phyloP scores from a whole-genome alignment of 1,139 yeast species.

The Fermentozyma sake region DNA sequence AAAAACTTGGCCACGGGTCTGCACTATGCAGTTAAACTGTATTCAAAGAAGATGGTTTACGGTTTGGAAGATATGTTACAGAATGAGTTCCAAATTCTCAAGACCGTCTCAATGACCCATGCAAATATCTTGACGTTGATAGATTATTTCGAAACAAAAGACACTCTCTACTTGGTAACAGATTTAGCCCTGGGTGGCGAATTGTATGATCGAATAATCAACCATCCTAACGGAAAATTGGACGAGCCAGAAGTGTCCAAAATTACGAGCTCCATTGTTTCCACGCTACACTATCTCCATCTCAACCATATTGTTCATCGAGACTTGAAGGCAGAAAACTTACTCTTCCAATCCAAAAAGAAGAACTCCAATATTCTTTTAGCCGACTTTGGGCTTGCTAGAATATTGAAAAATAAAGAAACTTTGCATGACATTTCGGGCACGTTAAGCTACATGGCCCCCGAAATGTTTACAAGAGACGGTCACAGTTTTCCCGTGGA shows the following conservation, averaged over 20 bases:
- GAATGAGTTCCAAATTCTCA: conserved; percentile 52
- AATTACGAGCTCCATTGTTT: conserved; percentile 23
- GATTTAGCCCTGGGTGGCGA: conserved; percentile 72
- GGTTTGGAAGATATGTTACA: conserved; percentile 39
- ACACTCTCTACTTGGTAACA: conserved; percentile 57
- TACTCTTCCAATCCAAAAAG: conserved; percentile 23
- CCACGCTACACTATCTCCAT: conserved; percentile 30
- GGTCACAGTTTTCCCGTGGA: conserved; percentile 64
- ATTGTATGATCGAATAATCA: conserved; percentile 55
- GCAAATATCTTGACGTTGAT: conserved; percentile 51
- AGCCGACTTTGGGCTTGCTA: conserved; percentile 72
- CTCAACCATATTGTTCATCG: conserved; percentile 34
- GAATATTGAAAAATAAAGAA: conserved; percentile 24
- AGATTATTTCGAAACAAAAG: conserved; percentile 67
- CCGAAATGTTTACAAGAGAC: conserved; percentile 51
- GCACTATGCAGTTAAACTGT: conserved; percentile 39
- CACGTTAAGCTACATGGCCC: conserved; percentile 74
- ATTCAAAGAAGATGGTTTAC: conserved; percentile 28
- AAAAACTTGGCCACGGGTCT: conserved; percentile 26
- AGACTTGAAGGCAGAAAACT: conserved; percentile 40
- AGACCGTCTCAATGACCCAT: conserved; percentile 45
- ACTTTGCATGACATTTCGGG: conserved; percentile 42
- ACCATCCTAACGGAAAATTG: conserved; percentile 38
- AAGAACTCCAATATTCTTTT: conserved; percentile 34
- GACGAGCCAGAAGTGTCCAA: conserved; percentile 48